Evolutionary conservation across 2,329 filamentous ascomycete genomes (phyloP), one percentile per base, ranked within the genome.

Genomic region (Diaporthe velutina): DNA sequence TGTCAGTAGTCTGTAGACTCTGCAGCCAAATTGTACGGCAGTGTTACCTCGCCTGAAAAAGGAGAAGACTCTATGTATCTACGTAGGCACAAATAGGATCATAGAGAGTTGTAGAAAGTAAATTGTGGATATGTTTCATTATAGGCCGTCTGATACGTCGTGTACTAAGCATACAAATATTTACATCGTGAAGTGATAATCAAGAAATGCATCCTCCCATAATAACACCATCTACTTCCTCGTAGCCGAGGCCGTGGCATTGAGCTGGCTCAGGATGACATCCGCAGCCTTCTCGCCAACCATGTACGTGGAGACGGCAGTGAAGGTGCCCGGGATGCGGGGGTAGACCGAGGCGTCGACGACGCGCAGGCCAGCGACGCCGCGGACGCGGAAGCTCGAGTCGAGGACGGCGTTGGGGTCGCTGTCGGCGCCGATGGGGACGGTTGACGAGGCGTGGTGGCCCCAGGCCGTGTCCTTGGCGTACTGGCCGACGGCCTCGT

Each of bases 401-500:
- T 72, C 70, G 35, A 72, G 70, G 45, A 72, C 70, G 17, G 70
- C 70, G 22, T 38, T 28, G 9, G 58, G 58, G 57, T 72, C 70
- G 45, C 15, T 33, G 19, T 50, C 58, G 8, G 70, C 45, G 12
- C 70, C 70, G 42, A 72, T 72, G 40, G 70, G 70, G 10, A 42
- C 40, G 30, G 70, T 72, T 40, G 54, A 72, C 28, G 54, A 72
- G 38, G 70, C 70, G 57, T 72, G 70, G 57, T 72, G 70, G 28
- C 70, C 70, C 70, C 70, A 72, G 17, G 70, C 57, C 3, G 45
- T 61, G 57, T 72, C 57, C n/a, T 48, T 60, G 19, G 61, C 52
- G 45, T 52, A 61, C 70, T 72, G 52, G n/a, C 61, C 61, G 42
- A 72, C 33, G 4, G 55, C 57, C 57, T 66, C 57, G 17, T 28